These are phyloP conservation scores for Acer yangbiense DNA, from an alignment of 345 rosid genomes.

Conservation along the genomic window DNA sequence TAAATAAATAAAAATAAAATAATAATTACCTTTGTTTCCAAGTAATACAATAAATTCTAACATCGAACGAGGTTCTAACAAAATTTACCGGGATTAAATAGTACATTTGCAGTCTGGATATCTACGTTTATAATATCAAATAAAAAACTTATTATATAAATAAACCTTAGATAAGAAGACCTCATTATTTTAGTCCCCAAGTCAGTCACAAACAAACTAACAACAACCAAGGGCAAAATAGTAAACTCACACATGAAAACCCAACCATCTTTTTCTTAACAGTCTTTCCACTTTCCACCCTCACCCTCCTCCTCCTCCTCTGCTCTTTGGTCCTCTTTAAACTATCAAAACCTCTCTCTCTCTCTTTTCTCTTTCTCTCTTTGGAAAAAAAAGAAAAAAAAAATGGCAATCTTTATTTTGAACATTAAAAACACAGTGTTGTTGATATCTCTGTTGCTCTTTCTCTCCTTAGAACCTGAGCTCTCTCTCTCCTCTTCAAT, in stretches of 20 bases:
- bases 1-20: background rate
- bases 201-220: conserved; percentile 26
- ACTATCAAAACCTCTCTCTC: background rate
- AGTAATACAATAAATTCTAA: no score
- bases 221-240: conserved; percentile 28
- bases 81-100: no score
- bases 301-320: conserved; percentile 6
- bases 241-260: conserved; percentile 14
- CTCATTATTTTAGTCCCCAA: conserved; percentile 15
- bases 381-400: background rate
- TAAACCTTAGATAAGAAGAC: conserved; percentile 12
- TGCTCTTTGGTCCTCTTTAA: conserved; percentile 15
- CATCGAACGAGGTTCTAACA: accelerated
- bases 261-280: background rate
- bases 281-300: conserved; percentile 36
- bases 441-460: conserved; percentile 18
- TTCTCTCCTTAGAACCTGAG: conserved; percentile 12
- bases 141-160: conserved; percentile 23
- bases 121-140: no score
- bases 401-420: conserved; percentile 31
- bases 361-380: conserved; percentile 14
- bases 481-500: conserved; percentile 35
- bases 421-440: conserved; percentile 17
- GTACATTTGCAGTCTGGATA: no score
- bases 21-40: no score